Conservation (phyloP, 2,329 filamentous ascomycete genomes). For the Apiospora saccharicola region DNA sequence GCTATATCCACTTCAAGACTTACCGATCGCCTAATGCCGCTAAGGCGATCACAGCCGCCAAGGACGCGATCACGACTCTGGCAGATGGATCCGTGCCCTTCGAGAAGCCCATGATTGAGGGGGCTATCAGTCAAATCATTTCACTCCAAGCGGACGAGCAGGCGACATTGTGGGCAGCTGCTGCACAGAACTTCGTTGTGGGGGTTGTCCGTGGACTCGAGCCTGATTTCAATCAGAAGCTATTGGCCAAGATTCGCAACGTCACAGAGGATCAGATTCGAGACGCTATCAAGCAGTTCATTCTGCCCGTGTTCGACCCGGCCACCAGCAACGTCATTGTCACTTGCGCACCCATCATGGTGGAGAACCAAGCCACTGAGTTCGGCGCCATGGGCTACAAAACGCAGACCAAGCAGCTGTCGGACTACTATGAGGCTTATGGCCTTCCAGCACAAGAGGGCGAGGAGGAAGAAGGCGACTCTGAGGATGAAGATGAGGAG, state of each 20-base stretch:
- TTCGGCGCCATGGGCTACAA: constrained; percentile 82
- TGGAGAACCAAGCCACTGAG: constrained; percentile 79
- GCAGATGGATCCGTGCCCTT: constrained; percentile 75
- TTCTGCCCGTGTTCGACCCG: constrained; percentile 82
- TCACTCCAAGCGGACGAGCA: constrained; percentile 88
- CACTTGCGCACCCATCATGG: constrained; percentile 85
- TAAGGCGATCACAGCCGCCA: constrained; percentile 83
- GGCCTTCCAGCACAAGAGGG: constrained; percentile 72
- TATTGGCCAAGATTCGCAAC: constrained; percentile 78
- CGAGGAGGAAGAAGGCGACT: constrained; percentile 51
- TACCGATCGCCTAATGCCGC: constrained; percentile 90
- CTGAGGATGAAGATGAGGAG: constrained; percentile 31
- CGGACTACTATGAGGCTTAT: constrained; percentile 89
- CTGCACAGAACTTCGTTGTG: constrained; percentile 82
- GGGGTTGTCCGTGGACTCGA: constrained; percentile 80
- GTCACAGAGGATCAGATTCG: constrained; percentile 82
- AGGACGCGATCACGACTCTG: constrained; percentile 76
- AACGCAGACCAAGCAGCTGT: constrained; percentile 75
- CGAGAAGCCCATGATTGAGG: constrained; percentile 84
- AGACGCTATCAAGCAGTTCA: constrained; percentile 73
- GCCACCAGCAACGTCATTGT: constrained; percentile 85
- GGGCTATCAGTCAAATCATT: constrained; percentile 89
- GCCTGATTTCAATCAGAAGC: constrained; percentile 78
- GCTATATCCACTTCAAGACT: constrained; percentile 82
- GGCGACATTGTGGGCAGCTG: constrained; percentile 82